Evolutionary conservation across 2,329 filamentous ascomycete species (phyloP).

Genomic region (Ophiostoma pallidulum): DNA sequence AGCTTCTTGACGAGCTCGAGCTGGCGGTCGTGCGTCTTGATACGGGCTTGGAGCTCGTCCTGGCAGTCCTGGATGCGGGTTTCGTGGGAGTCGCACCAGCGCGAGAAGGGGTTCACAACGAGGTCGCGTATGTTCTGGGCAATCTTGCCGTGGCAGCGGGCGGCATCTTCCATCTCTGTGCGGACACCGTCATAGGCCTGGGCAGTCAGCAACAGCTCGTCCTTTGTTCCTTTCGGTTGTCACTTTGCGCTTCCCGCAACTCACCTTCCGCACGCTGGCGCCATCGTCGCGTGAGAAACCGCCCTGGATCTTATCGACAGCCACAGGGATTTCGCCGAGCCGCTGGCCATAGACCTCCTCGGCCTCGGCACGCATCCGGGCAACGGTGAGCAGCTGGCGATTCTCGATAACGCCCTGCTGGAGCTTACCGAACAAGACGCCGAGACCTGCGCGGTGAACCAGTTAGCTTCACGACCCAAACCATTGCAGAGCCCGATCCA

Average conservation of each 20-base stretch:
- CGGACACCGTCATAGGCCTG: conserved; percentile 92
- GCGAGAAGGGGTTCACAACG: conserved; percentile 85
- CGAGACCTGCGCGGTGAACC: conserved; percentile 49
- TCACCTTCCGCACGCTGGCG: conserved; percentile 86
- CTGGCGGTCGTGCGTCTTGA: conserved; percentile 90
- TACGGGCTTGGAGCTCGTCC: conserved; percentile 80
- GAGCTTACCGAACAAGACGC: conserved; percentile 90
- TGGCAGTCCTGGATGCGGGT: conserved; percentile 85
- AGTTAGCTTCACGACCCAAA: neutral
- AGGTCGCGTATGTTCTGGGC: conserved; percentile 93
- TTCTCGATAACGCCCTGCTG: conserved; percentile 95
- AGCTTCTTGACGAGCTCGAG: conserved; percentile 85
- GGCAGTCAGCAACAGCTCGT: no score
- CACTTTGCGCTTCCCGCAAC: neutral
- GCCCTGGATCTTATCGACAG: conserved; percentile 69
- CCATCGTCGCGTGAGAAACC: conserved; percentile 90
- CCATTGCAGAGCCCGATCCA: no score
- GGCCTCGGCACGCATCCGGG: conserved; percentile 88
- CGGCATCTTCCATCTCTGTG: conserved; percentile 82
- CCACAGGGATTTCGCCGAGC: conserved; percentile 70
- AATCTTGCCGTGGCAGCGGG: conserved; percentile 88
- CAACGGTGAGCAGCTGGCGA: conserved; percentile 83
- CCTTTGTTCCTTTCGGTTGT: neutral
- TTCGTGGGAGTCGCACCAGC: conserved; percentile 95
- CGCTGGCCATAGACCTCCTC: conserved; percentile 81